phyloP scores from a whole-genome alignment of 106 monocot species.

The Chionographis japonica region DNA sequence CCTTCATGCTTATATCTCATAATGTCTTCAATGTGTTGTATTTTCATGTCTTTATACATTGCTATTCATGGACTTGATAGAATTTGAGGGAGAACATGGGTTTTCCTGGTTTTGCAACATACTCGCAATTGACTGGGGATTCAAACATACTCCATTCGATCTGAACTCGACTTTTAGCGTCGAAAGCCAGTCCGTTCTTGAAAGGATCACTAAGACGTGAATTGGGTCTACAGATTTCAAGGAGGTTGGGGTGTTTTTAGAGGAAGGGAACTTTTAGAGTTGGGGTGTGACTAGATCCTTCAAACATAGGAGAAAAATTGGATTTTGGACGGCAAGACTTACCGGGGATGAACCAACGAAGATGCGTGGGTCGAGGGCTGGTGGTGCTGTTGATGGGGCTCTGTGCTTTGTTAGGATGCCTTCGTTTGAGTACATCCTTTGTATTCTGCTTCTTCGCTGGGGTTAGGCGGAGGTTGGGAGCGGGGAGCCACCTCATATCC shows the following conservation, averaged over 20 bases:
- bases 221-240: conserved; percentile 26
- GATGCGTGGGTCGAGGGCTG: neutral
- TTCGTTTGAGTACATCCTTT: too few species aligned
- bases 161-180: conserved; percentile 46
- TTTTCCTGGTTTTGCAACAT: conserved; percentile 32
- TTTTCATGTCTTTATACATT: too few species aligned
- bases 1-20: too few species aligned
- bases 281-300: neutral
- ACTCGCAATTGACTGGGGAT: conserved; percentile 29
- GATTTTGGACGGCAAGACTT: conserved; percentile 1
- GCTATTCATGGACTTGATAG: too few species aligned
- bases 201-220: conserved; percentile 36
- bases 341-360: neutral
- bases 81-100: conserved; percentile 54
- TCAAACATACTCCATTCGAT: neutral
- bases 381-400: neutral
- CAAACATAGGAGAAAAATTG: neutral
- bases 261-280: conserved; percentile 1
- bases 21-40: too few species aligned
- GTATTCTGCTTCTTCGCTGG: neutral
- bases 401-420: too few species aligned
- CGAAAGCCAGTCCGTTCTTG: conserved; percentile 53
- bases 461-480: neutral
- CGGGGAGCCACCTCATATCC: conserved; percentile 6
- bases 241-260: neutral